These are phyloP conservation scores for Tardiomyces digboiensis DNA, from an alignment of 1,139 yeast species.

Conservation along the genomic window DNA sequence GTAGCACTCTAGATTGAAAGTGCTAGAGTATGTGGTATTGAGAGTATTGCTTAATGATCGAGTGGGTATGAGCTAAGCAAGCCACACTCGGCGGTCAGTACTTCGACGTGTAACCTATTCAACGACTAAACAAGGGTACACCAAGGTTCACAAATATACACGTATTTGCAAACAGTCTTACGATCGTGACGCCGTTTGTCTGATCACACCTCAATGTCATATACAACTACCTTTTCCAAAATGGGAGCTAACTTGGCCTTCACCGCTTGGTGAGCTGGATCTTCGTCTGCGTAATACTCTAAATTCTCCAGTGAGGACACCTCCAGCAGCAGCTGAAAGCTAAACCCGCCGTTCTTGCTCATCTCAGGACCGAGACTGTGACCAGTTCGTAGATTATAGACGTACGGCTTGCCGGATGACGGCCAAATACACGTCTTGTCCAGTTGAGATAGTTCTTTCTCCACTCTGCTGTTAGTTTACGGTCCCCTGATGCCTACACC, in stretches of 20 bases:
- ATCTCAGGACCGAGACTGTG: background rate
- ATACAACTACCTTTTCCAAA: background rate
- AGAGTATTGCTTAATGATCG: too few species aligned
- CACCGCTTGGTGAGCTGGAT: background rate
- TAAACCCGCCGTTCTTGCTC: background rate
- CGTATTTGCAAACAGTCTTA: too few species aligned
- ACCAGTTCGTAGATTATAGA: background rate
- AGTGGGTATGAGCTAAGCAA: too few species aligned
- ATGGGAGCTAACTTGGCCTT: background rate
- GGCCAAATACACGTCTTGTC: background rate
- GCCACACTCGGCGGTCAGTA: too few species aligned
- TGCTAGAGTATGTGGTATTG: too few species aligned
- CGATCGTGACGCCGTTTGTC: too few species aligned
- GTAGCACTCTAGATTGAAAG: too few species aligned
- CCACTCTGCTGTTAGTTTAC: background rate
- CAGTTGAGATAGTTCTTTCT: background rate
- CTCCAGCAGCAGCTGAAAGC: background rate
- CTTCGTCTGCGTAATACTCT: background rate
- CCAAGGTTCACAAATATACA: background rate
- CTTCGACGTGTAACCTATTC: too few species aligned
- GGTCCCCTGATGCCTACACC: too few species aligned
- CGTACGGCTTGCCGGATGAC: background rate
- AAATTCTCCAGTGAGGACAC: background rate
- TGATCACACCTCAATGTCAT: background rate
- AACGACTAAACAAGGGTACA: background rate